Evolutionary conservation across 257 asterid species (phyloP), one percentile per base, ranked within the genome.

Genomic region (Verbascum thapsus): DNA sequence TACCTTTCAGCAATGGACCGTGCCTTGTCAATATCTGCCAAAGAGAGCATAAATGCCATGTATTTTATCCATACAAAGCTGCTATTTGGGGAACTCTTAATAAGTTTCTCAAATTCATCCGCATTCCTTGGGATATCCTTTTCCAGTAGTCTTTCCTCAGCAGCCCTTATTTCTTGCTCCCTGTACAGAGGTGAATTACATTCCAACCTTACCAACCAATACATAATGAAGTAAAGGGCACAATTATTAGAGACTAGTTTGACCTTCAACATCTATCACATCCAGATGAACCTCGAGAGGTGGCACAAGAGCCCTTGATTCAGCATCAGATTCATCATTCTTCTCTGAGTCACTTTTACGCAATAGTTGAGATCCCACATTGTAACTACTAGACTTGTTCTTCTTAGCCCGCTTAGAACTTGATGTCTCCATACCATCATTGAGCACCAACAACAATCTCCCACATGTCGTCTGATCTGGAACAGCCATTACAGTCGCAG

Each of bases 1-100:
- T 17, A 94, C 96, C 92, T 88, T 82, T 94, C 96, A 55, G 97
- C 97, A 74, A 90, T 74, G 41, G 88, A 80, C 49, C 97, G 91
- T 50, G 99, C 95, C 76, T 85, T 85, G 66, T 90, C 99, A 35
- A 90, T 72, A 69, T 94, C 95, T 47, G 95, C 86, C 83, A 90
- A 54, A 66, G 90, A 72, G 52, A 94, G 83, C 96, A 90, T 81
- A 63, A 73, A 81, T 19, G 82, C 95, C 97, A 94, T 94, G 83
- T 87, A 94, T 61, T 90, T 87, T 59, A 90, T 87, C 97, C 99
- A 90, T 62, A 83, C 70, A 81, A 81, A 82, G 80, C 99, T 90
- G 77, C 92, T 87, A 65, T 90, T 85, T 8, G 97, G 97, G 38
- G 95, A 87, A 73, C 77, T 81, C 57, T 84, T 74, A 68, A 85